A percentile compares a stretch with the other conserved stretches of the same genome.
phyloP scores from a whole-genome alignment of 768 basidiomycete genomes.

The Agrocybe chaxingu region DNA sequence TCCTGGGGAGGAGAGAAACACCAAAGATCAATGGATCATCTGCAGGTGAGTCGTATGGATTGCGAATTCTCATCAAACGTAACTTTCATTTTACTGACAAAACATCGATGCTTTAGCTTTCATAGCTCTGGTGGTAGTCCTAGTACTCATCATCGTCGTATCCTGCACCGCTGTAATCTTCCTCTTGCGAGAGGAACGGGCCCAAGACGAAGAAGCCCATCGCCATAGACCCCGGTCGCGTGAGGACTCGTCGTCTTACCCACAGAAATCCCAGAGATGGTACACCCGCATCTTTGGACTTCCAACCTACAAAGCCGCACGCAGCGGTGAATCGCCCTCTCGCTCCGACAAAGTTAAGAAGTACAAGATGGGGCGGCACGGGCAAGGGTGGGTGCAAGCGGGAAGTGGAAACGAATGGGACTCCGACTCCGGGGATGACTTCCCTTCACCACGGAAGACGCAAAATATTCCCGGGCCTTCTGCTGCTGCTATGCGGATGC shows the following conservation, averaged over 20 bases:
- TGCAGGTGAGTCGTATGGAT: slow-evolving; percentile 34
- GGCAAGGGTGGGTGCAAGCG: slow-evolving; percentile 50
- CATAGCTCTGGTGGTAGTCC: slow-evolving; percentile 54
- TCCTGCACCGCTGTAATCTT: slow-evolving; percentile 53
- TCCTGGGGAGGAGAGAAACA: slow-evolving; percentile 26
- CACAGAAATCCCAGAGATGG: slow-evolving; percentile 11
- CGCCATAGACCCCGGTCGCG: slow-evolving; percentile 20
- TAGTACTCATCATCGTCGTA: slow-evolving; percentile 50
- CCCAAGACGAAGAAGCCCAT: slow-evolving; percentile 33
- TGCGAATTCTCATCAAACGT: neutral
- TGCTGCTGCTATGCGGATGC: slow-evolving; percentile 7
- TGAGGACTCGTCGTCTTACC: slow-evolving; percentile 1
- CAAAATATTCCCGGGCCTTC: neutral
- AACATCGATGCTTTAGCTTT: slow-evolving; percentile 38
- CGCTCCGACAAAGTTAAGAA: slow-evolving; percentile 9
- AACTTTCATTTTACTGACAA: neutral
- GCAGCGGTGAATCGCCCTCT: neutral
- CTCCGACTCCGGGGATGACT: slow-evolving; percentile 16
- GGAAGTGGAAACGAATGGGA: slow-evolving; percentile 49
- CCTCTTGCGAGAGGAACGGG: slow-evolving; percentile 50
- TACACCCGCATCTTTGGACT: slow-evolving; percentile 9
- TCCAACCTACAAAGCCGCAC: slow-evolving; percentile 1
- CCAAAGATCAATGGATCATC: slow-evolving; percentile 50
- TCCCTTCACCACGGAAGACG: slow-evolving; percentile 4
- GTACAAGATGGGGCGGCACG: slow-evolving; percentile 16